Base-by-base conservation (phyloP, 2,329 filamentous ascomycete genomes). In the Dothidotthia symphoricarpi region DNA sequence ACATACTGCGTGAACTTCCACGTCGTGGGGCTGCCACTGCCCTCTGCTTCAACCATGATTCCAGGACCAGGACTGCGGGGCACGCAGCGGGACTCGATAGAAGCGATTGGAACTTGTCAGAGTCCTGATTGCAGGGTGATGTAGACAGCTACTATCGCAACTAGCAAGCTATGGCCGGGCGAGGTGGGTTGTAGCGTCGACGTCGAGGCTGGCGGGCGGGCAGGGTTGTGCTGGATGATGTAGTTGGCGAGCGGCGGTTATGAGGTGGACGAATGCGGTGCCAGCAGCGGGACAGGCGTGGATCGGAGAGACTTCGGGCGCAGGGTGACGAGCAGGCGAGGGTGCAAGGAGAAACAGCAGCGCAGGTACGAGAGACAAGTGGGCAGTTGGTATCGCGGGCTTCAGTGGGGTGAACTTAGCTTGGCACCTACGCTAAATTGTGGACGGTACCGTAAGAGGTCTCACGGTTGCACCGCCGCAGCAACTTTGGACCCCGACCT, bases 1-100 rank as follows among this genome's bases (percentile, higher is more conserved):
- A 61, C 88, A 72, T 86, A 95, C 90, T 97, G 91, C 72, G 91
- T 97, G 76, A 97, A 97, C 80, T 97, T 97, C 91, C 91, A 97
- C 74, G 90, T 97, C 68, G 90, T 90, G 75, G 88, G 85, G 78
- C 82, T 88, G 74, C 86, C 80, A 78, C 82, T 88, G 74, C 86
- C 80, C 76, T 95, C 89, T 76, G 85, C 86, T 81, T 96, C 90
- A 77, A 93, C 90, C 90, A 97, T 96, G 76, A 85, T 91, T 61
- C 45, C 43, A 40, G 34, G 34, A 47, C 40, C 42, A 44, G 36
- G 45, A 40, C 41, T 39, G 44, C 39, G 43, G 31, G 40, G 25
- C 34, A 36, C 33, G 34, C 39, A 36, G 45, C 39, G 27, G 39
- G 31, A 25, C 41, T 49, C 43, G 46, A 45, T 41, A 34, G 36